Evolutionary conservation across 208 protist genomes (phyloP), one percentile per base, ranked within the genome.

Genomic region (Trypanosoma brucei): DNA sequence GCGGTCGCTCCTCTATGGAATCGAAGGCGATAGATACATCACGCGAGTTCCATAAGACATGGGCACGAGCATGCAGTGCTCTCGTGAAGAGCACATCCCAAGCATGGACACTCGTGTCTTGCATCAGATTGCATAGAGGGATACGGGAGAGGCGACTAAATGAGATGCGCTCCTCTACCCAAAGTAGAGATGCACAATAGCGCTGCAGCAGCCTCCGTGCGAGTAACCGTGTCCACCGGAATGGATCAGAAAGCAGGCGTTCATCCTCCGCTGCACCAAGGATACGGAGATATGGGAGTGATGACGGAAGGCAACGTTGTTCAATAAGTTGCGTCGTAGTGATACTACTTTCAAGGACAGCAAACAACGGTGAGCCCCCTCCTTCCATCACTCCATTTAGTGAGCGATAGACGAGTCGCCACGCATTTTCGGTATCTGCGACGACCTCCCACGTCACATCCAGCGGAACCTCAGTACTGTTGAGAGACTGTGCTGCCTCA

Each of bases 211-310:
- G 53, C 11, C 91, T 75, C 56, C 71, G 72, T 7, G 80, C 57
- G 7, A 94, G 72, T n/a, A 86, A 72, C 0, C 83, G 70, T 0
- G 72, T 46, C 87, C 91, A 96, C 51, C 84, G 81, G 54, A 96
- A 94, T 3, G 87, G 85, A 67, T 96, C 90, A n/a, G 75, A 66
- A 30, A 96, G 67, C 39, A 96, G 67, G 46, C 81, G 76, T 53
- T 92, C 86, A 59, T 96, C 91, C 58, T 96, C 91, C 8, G 63
- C 70, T 3, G 83, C 87, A 34, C 91, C 91, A 8, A 93, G 75
- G 0, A 86, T 66, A 48, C 90, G 81, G 0, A 96, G 70, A 73
- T 90, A 92, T 0, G 90, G 81, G 55, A 93, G 59, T 0, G 38
- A 37, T 0, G 62, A 39, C 8, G 85, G 90, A 34, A 93, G 55